phyloP scores from a whole-genome alignment of 441 rosid species.

The Arabidopsis lyrata region DNA sequence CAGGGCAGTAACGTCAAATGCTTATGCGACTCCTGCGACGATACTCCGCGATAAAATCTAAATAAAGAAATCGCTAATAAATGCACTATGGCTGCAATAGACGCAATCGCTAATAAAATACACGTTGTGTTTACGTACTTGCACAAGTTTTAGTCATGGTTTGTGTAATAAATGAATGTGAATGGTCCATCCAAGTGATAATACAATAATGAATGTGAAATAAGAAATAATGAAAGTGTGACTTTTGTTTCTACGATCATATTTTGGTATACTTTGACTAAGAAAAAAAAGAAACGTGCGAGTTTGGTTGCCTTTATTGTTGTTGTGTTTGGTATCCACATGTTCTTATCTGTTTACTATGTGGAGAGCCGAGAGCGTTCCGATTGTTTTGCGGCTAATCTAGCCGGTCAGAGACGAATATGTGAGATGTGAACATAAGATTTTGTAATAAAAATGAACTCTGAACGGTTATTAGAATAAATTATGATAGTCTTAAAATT shows the following conservation, averaged over 20 bases:
- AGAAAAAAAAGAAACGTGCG: constrained; percentile 16
- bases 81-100: not conserved
- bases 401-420: constrained; percentile 25
- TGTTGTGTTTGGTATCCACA: not conserved
- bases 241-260: constrained; percentile 5
- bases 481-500: not conserved
- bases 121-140: not conserved
- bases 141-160: constrained; percentile 8
- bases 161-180: constrained; percentile 19
- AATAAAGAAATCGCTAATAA: not conserved
- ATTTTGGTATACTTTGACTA: constrained; percentile 24
- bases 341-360: not conserved
- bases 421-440: constrained; percentile 1
- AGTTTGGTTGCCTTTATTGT: not conserved
- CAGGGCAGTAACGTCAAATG: constrained; percentile 10
- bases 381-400: not conserved
- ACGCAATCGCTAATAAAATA: not conserved
- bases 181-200: constrained; percentile 13
- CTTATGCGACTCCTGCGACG: constrained; percentile 40
- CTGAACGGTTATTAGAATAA: not conserved
- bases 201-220: constrained; percentile 4
- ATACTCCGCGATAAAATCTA: constrained; percentile 1
- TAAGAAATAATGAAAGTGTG: constrained; percentile 21
- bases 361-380: not conserved
- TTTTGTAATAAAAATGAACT: not conserved